These are phyloP conservation scores for Oryza punctata DNA, from an alignment of 176 grass and related monocot species.

Conservation along the genomic window DNA sequence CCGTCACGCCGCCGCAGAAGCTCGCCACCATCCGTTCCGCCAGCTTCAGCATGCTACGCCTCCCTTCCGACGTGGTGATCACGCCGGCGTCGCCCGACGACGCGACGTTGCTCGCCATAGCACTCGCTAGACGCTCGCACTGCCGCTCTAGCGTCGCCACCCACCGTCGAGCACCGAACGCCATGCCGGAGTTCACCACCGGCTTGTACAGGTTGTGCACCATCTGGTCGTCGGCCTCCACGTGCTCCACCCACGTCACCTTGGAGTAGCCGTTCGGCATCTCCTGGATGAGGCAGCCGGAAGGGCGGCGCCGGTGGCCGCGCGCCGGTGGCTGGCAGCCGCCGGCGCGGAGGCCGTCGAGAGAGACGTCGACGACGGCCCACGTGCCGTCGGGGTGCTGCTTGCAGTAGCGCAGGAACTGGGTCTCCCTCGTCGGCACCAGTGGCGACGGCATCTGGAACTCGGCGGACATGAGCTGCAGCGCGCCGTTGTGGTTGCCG, in stretches of 20 bases:
- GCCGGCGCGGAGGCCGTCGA: slow-evolving; percentile 52
- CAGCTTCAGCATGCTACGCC: slow-evolving; percentile 75
- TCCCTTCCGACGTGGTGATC: slow-evolving; percentile 64
- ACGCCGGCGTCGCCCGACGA: slow-evolving; percentile 41
- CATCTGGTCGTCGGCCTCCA: slow-evolving; percentile 62
- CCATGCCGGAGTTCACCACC: slow-evolving; percentile 66
- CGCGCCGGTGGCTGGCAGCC: background rate
- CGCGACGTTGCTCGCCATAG: slow-evolving; percentile 48
- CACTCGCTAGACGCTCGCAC: slow-evolving; percentile 71
- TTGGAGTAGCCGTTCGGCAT: slow-evolving; percentile 86
- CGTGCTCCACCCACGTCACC: slow-evolving; percentile 94
- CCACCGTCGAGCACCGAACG: slow-evolving; percentile 82
- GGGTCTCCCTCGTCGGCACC: slow-evolving; percentile 71
- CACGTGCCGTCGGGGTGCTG: slow-evolving; percentile 66
- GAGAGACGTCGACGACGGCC: slow-evolving; percentile 86
- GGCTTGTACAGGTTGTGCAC: slow-evolving; percentile 77
- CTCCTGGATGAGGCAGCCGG: slow-evolving; percentile 82
- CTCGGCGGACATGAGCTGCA: slow-evolving; percentile 92
- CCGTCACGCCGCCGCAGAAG: slow-evolving; percentile 82
- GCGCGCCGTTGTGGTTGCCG: slow-evolving; percentile 79
- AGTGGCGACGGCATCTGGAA: slow-evolving; percentile 81
- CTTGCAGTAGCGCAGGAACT: slow-evolving; percentile 94
- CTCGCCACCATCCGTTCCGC: slow-evolving; percentile 81
- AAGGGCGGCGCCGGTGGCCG: slow-evolving; percentile 64
- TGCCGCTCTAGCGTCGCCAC: slow-evolving; percentile 67